Conservation (phyloP, 2,329 filamentous ascomycete genomes). For the Microcera coccophila region DNA sequence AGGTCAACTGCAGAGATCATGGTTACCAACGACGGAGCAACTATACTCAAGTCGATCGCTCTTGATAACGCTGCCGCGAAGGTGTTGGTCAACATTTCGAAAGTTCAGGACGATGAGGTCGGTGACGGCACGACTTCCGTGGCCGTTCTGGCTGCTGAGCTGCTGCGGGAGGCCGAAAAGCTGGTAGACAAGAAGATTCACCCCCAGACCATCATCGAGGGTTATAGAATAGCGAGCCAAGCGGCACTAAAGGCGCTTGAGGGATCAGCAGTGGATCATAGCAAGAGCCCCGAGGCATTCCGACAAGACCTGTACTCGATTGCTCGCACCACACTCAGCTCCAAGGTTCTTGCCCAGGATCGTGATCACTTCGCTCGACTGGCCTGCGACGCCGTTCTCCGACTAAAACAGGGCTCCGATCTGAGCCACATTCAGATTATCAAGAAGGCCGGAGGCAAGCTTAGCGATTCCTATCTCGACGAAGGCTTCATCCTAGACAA, state of each 20-base stretch:
- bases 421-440: constrained; percentile 98
- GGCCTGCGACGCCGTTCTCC: constrained; percentile 85
- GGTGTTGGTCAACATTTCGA: constrained; percentile 97
- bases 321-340: constrained; percentile 91
- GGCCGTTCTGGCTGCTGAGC: constrained; percentile 87
- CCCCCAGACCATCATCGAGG: constrained; percentile 98
- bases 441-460: constrained; percentile 97
- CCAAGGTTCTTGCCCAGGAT: constrained; percentile 93
- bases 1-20: constrained; percentile 95
- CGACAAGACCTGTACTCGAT: constrained; percentile 86
- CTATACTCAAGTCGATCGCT: constrained; percentile 96
- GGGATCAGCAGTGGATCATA: constrained; percentile 83
- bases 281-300: constrained; percentile 77
- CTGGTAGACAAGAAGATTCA: constrained; percentile 98
- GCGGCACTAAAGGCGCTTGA: constrained; percentile 83
- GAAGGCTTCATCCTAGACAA: constrained; percentile 99
- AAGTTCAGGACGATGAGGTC: constrained; percentile 98
- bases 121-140: constrained; percentile 99
- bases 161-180: constrained; percentile 94
- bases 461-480: constrained; percentile 95
- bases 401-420: constrained; percentile 85
- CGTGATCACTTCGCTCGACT: constrained; percentile 86
- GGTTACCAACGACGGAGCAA: constrained; percentile 98
- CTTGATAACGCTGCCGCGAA: constrained; percentile 98
- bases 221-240: constrained; percentile 92